phyloP scores from a whole-genome alignment of 768 basidiomycete genomes.

The Nidula microcarpa region DNA sequence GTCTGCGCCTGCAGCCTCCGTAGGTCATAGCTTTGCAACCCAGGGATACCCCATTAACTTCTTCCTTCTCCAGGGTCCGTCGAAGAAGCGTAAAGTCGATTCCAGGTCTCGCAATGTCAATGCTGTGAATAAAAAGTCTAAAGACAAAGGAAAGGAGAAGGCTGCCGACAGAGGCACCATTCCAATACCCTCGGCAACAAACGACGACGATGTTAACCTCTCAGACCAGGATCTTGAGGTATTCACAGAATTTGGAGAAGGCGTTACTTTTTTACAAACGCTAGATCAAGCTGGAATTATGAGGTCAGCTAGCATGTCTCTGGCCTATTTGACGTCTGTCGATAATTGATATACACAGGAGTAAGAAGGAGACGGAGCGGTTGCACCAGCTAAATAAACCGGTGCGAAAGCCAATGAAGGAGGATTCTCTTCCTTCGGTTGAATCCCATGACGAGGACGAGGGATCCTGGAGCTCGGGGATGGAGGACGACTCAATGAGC shows the following conservation, averaged over 20 bases:
- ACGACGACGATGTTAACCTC: conserved; percentile 50
- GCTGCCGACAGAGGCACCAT: conserved; percentile 58
- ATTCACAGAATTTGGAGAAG: conserved; percentile 59
- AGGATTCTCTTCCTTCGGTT: conserved; percentile 66
- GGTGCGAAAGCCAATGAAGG: conserved; percentile 31
- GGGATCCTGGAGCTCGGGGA: conserved; percentile 41
- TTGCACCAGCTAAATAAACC: conserved; percentile 68
- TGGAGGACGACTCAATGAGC: conserved; percentile 23
- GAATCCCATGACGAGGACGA: conserved; percentile 58
- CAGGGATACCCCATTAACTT: background rate
- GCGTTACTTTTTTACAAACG: conserved; percentile 61
- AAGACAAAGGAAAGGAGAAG: conserved; percentile 51
- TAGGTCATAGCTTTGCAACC: background rate
- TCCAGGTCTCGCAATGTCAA: conserved; percentile 10
- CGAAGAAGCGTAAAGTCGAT: conserved; percentile 62
- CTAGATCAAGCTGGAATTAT: conserved; percentile 81
- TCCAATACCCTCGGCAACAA: conserved; percentile 51
- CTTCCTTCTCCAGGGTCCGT: conserved; percentile 25
- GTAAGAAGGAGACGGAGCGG: conserved; percentile 77
- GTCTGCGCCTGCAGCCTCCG: too few species aligned
- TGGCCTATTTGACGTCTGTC: background rate
- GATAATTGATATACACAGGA: conserved; percentile 44
- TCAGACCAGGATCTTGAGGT: conserved; percentile 73
- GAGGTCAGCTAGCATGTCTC: conserved; percentile 45
- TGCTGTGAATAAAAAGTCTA: conserved; percentile 24